A percentile compares a stretch with the other conserved stretches of the same genome.
Conservation (phyloP, 2,329 filamentous ascomycete genomes). For the Calonectria naviculata region DNA sequence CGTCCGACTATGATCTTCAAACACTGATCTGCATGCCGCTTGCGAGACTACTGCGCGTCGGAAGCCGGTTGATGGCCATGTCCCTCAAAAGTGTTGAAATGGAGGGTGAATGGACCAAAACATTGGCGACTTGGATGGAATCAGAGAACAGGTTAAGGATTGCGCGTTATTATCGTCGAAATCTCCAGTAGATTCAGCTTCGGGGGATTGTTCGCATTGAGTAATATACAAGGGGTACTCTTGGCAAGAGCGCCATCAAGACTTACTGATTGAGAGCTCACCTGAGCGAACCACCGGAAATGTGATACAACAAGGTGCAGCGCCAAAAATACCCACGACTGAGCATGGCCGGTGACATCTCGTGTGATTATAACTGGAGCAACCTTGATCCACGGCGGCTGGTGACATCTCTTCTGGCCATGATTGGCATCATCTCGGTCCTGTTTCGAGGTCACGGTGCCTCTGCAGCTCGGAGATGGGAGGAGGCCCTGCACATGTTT, state of each 20-base stretch:
- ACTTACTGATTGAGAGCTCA: neutral
- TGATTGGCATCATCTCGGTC: neutral
- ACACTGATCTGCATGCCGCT: too few relatives aligned
- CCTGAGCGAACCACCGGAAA: neutral
- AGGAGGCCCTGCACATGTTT: neutral
- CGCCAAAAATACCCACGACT: neutral
- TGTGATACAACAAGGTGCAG: neutral
- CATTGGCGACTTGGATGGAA: too few relatives aligned
- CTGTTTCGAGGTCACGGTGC: neutral
- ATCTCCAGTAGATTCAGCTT: too few relatives aligned
- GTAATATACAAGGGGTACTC: neutral
- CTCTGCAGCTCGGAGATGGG: neutral
- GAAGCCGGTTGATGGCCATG: too few relatives aligned
- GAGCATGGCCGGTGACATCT: neutral
- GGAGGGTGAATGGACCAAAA: too few relatives aligned
- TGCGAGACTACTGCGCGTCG: too few relatives aligned
- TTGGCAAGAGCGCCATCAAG: neutral
- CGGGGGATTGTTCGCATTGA: too few relatives aligned
- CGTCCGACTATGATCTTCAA: too few relatives aligned
- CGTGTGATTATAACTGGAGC: neutral
- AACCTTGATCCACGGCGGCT: neutral
- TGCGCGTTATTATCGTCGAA: too few relatives aligned
- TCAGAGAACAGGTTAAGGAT: too few relatives aligned
- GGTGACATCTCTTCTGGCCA: neutral
- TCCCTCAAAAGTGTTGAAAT: too few relatives aligned